phyloP scores from a whole-genome alignment of 2,329 filamentous ascomycete species.

The Remersonia thermophila region DNA sequence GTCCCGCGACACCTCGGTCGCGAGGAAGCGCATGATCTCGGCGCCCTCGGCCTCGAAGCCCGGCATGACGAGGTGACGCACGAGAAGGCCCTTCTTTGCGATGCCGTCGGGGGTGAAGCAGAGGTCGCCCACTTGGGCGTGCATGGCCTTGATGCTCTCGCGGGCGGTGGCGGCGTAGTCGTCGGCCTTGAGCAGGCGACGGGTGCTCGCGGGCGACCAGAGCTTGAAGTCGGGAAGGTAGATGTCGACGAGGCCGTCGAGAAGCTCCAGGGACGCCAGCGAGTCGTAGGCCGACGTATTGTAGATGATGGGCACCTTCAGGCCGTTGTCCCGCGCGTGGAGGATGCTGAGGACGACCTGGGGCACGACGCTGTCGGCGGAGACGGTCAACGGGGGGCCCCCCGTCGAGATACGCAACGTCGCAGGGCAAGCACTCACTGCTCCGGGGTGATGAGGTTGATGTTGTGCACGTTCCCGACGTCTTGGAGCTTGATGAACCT shows the following conservation, averaged over 20 bases:
- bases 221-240: slow-evolving; percentile 86
- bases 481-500: slow-evolving; percentile 78
- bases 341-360: slow-evolving; percentile 70
- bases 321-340: slow-evolving; percentile 55
- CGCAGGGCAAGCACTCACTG: no score
- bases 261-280: slow-evolving; percentile 53
- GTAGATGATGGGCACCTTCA: slow-evolving; percentile 66
- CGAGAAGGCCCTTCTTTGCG: slow-evolving; percentile 62
- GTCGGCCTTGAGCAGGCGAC: slow-evolving; percentile 63
- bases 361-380: slow-evolving; percentile 47
- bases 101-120: slow-evolving; percentile 73
- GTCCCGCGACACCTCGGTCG: slow-evolving; percentile 58
- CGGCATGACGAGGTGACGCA: slow-evolving; percentile 78
- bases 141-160: slow-evolving; percentile 71
- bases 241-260: slow-evolving; percentile 73
- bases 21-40: slow-evolving; percentile 66
- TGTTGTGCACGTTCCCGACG: slow-evolving; percentile 73
- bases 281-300: slow-evolving; percentile 78
- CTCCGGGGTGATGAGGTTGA: slow-evolving; percentile 78
- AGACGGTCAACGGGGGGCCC: no score
- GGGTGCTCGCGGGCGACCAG: slow-evolving; percentile 55
- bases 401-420: slow-evolving; percentile 5
- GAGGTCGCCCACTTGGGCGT: slow-evolving; percentile 68
- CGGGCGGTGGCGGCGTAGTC: slow-evolving; percentile 60
- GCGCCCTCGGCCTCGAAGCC: slow-evolving; percentile 61